phyloP scores from a whole-genome alignment of 169 alveolate species.

The Cryptosporidium tyzzeri region DNA sequence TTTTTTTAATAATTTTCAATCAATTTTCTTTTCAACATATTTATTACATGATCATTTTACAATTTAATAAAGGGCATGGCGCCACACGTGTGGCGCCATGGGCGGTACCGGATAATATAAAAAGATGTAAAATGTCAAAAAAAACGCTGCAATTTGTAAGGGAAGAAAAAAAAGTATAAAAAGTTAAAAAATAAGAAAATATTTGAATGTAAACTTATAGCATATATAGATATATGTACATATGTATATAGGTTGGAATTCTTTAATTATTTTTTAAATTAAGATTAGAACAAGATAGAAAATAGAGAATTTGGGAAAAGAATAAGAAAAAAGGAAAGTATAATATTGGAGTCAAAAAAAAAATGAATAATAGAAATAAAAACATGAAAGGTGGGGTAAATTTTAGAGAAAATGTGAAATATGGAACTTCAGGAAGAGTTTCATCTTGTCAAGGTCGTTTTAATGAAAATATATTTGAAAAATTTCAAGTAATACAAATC shows the following conservation, averaged over 20 bases:
- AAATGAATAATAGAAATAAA: neutral
- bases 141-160: neutral
- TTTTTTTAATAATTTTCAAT: neutral
- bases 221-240: neutral
- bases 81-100: neutral
- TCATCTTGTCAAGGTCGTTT: neutral
- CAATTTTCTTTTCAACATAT: neutral
- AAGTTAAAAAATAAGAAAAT: neutral
- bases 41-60: neutral
- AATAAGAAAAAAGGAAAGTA: neutral
- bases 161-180: neutral
- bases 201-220: neutral
- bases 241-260: neutral
- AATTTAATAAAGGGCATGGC: neutral
- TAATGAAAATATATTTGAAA: neutral
- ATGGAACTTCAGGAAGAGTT: neutral
- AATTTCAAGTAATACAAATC: constrained; percentile 8
- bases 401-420: neutral
- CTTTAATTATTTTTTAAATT: too few species aligned
- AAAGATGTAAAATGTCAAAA: constrained; percentile 12
- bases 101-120: constrained; percentile 6
- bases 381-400: neutral
- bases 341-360: neutral
- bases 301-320: neutral
- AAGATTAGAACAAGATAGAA: too few species aligned